Base-by-base conservation (phyloP, 495 filamentous ascomycete species). In the Hypomontagnella monticulosa region DNA sequence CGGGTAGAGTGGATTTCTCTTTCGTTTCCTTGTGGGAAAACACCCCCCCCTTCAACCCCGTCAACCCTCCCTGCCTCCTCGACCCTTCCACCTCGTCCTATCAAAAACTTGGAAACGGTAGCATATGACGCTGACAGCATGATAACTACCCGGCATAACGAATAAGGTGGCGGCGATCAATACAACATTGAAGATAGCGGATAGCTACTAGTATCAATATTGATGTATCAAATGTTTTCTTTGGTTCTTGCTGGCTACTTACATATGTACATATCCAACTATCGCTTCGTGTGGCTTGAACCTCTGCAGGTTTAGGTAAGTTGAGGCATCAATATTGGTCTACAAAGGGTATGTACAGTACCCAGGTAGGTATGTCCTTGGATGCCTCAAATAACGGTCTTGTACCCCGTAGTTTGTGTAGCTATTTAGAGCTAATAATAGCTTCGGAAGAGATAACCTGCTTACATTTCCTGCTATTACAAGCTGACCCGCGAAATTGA, bases 71-170 rank as follows among this genome's bases (percentile, higher is more conserved):
- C 15, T 40, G 11, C n/a, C 52, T 37, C 20, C 38, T 55, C 36
- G 33, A 37, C 32, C 43, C 20, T 54, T 54, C 20, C 11, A 34
- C 12, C 42, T 53, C 38, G 30, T 58, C 65, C 65, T 68, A 68
- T 68, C 55, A 62, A 63, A 58, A 63, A 55, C 59, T 63, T 63
- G 65, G 59, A 68, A 63, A 57, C 47, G 30, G 54, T 59, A 46
- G 49, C 58, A 62, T 63, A 68, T 63, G 65, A 68, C 65, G 65
- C 65, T 68, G 64, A 67, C 64, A 36, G 58, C 57, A 61, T 61
- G 52, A 51, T 51, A 67, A 23, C 57, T 20, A 40, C 11, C 55
- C 44, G 47, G 44, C 43, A 52, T 57, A 32, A 50, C 15, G 38
- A 61, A 58, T 46, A 58, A 49, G 65, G 65, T 63, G 59, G 65